phyloP scores from a whole-genome alignment of 257 asterid species.

The Paulownia fortunei region DNA sequence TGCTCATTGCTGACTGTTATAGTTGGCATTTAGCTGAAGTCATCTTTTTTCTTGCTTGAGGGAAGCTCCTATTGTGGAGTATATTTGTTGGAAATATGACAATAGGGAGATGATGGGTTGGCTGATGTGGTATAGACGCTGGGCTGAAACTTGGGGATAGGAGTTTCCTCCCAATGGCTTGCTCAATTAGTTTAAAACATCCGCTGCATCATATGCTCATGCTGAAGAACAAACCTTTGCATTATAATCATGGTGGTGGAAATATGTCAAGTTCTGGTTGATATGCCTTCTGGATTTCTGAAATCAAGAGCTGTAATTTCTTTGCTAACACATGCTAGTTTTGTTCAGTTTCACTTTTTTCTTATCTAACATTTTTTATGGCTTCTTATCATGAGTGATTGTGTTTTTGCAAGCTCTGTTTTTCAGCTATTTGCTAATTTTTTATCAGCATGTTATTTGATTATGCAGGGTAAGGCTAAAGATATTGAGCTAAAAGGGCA shows the following conservation, averaged over 20 bases:
- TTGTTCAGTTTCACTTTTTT: conserved; percentile 4
- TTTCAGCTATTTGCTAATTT: conserved; percentile 6
- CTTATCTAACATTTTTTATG: not conserved
- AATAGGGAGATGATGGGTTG: not conserved
- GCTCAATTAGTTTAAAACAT: not conserved
- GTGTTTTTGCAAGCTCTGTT: conserved; percentile 15
- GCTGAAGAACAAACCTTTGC: not conserved
- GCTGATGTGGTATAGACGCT: not conserved
- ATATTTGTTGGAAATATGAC: not conserved
- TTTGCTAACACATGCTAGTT: not conserved
- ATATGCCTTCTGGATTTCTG: not conserved
- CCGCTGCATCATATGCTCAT: not conserved
- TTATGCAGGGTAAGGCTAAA: conserved; percentile 80
- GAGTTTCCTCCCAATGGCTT: not conserved
- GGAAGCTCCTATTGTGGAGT: conserved; percentile 4
- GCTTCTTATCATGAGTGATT: conserved; percentile 1
- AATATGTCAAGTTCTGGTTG: not conserved
- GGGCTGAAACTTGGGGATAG: not conserved
- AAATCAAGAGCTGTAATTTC: not conserved
- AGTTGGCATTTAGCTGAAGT: not conserved
- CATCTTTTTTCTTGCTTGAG: conserved; percentile 1
- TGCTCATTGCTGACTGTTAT: not conserved
- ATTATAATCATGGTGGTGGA: not conserved
- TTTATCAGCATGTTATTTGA: conserved; percentile 1
- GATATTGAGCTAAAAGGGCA: conserved; percentile 96